These are phyloP conservation scores for Fusarium nurragi DNA, from an alignment of 2,329 filamentous ascomycete species.

Conservation along the genomic window DNA sequence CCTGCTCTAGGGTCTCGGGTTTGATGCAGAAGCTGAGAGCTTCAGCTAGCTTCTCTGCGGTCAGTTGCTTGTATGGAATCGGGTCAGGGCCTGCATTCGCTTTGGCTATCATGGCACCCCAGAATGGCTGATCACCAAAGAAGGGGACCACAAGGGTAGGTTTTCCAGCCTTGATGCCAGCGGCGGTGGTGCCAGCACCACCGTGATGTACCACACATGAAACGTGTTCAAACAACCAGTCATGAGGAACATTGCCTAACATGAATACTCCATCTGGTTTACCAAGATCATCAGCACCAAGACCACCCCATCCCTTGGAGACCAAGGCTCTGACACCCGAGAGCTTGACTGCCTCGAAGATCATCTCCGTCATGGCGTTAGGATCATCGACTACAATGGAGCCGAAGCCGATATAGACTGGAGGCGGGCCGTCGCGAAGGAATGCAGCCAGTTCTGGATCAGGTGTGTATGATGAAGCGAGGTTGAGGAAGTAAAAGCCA, in stretches of 20 bases:
- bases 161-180: constrained; percentile 81
- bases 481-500: constrained; percentile 79
- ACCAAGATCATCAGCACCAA: constrained; percentile 75
- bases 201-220: constrained; percentile 88
- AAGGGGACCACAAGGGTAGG: constrained; percentile 88
- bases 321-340: constrained; percentile 81
- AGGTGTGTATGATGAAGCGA: constrained; percentile 73
- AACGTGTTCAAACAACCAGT: constrained; percentile 87
- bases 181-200: constrained; percentile 86
- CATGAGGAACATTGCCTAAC: constrained; percentile 86
- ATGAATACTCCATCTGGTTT: constrained; percentile 83
- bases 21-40: constrained; percentile 70
- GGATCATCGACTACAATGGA: constrained; percentile 85
- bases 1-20: constrained; percentile 66
- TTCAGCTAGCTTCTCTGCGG: constrained; percentile 70
- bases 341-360: constrained; percentile 74
- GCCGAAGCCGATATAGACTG: constrained; percentile 85
- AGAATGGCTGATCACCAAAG: constrained; percentile 86
- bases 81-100: constrained; percentile 78
- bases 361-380: constrained; percentile 72
- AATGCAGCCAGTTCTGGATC: constrained; percentile 72
- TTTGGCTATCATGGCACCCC: constrained; percentile 78
- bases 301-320: constrained; percentile 88
- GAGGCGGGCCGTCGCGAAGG: constrained; percentile 73
- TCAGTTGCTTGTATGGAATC: constrained; percentile 74